phyloP scores from a whole-genome alignment of 176 grass and related monocot genomes.

The Oryza brachyantha region DNA sequence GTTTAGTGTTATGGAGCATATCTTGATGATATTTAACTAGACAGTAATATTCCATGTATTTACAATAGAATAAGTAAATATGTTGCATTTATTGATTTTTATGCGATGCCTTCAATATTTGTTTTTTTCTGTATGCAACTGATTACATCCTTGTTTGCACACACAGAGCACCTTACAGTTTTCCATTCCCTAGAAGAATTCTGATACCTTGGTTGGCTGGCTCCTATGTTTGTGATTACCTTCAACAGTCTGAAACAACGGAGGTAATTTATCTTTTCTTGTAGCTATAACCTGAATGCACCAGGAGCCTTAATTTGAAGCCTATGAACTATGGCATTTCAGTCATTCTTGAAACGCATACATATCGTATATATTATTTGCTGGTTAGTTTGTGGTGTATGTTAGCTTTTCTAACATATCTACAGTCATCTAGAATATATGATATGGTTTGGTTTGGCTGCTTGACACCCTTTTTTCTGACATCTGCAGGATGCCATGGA shows the following conservation, averaged over 20 bases:
- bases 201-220: constrained; percentile 66
- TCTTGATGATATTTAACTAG: background rate
- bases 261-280: constrained; percentile 45
- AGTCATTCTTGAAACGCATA: background rate
- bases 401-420: background rate
- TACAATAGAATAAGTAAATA: background rate
- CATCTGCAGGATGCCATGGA: constrained; percentile 57
- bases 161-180: constrained; percentile 60
- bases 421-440: background rate
- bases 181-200: constrained; percentile 83
- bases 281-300: background rate
- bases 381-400: background rate
- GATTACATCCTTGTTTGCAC: constrained; percentile 8
- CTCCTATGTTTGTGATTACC: constrained; percentile 76
- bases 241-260: constrained; percentile 66
- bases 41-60: background rate
- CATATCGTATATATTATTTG: background rate
- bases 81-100: background rate
- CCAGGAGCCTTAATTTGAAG: background rate
- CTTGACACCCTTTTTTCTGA: background rate
- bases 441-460: background rate
- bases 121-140: background rate
- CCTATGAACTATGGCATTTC: too few species aligned
- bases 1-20: too few species aligned
- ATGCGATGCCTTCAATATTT: background rate